Base-by-base conservation (phyloP, 805 yeast species). In the Helenozyma rhizophorensis region DNA sequence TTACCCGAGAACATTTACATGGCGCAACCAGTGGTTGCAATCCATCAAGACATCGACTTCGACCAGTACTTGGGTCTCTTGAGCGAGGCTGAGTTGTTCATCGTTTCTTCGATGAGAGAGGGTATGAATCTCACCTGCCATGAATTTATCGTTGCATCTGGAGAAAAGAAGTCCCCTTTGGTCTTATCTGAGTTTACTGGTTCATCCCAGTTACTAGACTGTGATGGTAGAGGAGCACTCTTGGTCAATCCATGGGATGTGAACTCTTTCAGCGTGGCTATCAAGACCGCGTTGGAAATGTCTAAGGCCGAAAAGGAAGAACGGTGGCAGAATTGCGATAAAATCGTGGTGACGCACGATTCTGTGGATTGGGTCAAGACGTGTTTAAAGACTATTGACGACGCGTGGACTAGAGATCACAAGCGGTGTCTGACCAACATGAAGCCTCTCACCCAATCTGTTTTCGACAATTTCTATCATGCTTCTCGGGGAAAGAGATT, bases 71-170 rank as follows among this genome's bases (percentile, higher is more conserved):
- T 93, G 37, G 97, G 96, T 0, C 62, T 93, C 30, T 72, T 84
- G 28, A 65, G 78, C 23, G 97, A 88, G 53, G 96, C 97, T 1
- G 94, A 86, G 45, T 68, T 78, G 1, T 93, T 93, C 51, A 78
- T 84, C 27, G 96, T 90, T 2, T 80, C 94, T 8, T 84, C 96
- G 2, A 74, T 90, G 70, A 79, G 98, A 53, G 98, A 93, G 58
- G 98, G 98, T 16, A 84, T 93, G 88, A 93, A 93, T 50, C 68
- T 93, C 51, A 89, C 97, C 0, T 90, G 96, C 47, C 98, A 93
- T 53, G 98, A 93, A 56, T 93, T 83, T 54, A 74, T 88, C 25
- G 81, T 80, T 34, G 84, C 95, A 16, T 75, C 93, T 1, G 61
- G 68, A 14, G 76, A 74, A 25, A 75, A 76, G 38, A 79, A 82